Base-by-base conservation (phyloP, 176 grass and related monocot species). In the Guadua angustifolia region DNA sequence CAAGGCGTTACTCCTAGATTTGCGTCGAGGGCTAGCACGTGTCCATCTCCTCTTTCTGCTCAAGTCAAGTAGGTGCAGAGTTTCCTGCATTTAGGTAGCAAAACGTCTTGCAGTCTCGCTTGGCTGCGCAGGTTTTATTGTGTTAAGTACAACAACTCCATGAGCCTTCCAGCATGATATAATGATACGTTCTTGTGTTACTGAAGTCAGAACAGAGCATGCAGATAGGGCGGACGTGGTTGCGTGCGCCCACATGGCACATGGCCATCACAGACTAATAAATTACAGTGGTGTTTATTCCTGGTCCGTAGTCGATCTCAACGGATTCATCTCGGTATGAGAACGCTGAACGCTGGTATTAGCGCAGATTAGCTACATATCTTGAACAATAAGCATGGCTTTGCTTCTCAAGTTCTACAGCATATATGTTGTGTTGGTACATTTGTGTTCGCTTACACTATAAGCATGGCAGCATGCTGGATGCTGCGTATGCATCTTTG, bases 321-420 rank as follows among this genome's bases (percentile, higher is more conserved):
- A 14, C 3, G 13, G 13, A 49, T 49, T 49, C 45, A 49, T 14
- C 46, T 52, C 50, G 46, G 46, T 32, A 66, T 4, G 18, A 53
- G 60, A 26, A 22, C 35, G 24, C 44, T 44, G 46, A 66, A 35
- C 39, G 6, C 12, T 39, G 33, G 15, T 39, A 74, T 64, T 11
- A 7, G 42, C 14, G 56, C 26, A 5, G 32, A 36, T 7, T 16
- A 6, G 36, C 33, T 42, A 42, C 0, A 2, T 85, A 17, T 13
- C 64, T 77, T 84, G 8, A 69, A 53, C 47, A 84, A 0, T 14
- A 72, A 71, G 67, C 66, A 49, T 72, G 66, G 66, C 74, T 72
- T 79, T 64, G 43, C n/a, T 38, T 67, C 69, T 24, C 26, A 18
- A 8, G 56, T 52, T 73, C 56, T 33, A 36, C 26, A 58, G 70